These are phyloP conservation scores for Nicotiana otophora DNA, from an alignment of 257 asterid genomes.

Conservation along the genomic window DNA sequence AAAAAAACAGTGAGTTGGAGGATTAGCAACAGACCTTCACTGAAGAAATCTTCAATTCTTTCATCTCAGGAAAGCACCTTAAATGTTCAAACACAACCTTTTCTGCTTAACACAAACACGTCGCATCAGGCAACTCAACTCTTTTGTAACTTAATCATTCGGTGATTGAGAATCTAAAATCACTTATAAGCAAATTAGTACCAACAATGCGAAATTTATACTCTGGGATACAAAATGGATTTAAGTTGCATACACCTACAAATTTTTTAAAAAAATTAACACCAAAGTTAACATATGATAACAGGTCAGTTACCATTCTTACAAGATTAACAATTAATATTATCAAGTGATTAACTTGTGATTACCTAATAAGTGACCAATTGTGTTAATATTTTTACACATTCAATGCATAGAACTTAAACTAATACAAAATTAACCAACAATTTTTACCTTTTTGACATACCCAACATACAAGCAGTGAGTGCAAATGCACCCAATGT, in stretches of 20 bases:
- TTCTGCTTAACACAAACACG: slow-evolving; percentile 34
- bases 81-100: slow-evolving; percentile 43
- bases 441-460: background rate
- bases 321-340: too few species aligned
- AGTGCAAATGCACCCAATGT: background rate
- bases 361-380: too few species aligned
- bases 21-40: slow-evolving; percentile 43
- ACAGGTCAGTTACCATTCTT: too few species aligned
- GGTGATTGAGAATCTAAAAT: background rate
- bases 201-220: too few species aligned
- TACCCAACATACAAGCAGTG: background rate
- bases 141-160: background rate
- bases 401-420: too few species aligned
- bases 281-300: too few species aligned
- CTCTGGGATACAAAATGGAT: too few species aligned
- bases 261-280: too few species aligned
- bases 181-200: background rate
- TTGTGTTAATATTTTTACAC: too few species aligned
- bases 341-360: too few species aligned
- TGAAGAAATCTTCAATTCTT: slow-evolving; percentile 34
- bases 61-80: slow-evolving; percentile 39
- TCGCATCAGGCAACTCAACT: background rate
- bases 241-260: too few species aligned
- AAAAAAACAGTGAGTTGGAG: background rate
- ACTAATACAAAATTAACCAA: background rate